Percentiles rank a stretch among this genome's conserved stretches.
phyloP scores from a whole-genome alignment of 1,139 yeast species.

The Blastobotrys aristatus region DNA sequence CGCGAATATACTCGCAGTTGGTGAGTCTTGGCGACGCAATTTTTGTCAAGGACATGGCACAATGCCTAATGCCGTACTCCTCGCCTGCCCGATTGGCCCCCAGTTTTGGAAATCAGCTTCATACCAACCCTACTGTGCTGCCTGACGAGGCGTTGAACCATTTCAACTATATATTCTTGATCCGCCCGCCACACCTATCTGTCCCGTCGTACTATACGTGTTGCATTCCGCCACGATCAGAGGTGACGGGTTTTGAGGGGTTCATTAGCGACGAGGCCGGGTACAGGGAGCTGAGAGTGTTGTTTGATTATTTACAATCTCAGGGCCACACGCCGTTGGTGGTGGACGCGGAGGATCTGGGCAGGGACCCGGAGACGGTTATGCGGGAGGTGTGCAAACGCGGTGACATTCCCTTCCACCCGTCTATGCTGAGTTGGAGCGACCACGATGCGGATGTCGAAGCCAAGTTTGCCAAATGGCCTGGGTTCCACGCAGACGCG shows the following conservation, averaged over 20 bases:
- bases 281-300: constrained; percentile 27
- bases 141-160: constrained; percentile 19
- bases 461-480: constrained; percentile 29
- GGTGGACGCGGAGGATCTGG: constrained; percentile 27
- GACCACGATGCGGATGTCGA: constrained; percentile 20
- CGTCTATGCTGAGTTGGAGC: constrained; percentile 29
- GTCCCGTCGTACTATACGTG: constrained; percentile 31
- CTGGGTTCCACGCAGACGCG: constrained; percentile 31
- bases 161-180: constrained; percentile 26
- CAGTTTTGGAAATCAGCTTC: neutral
- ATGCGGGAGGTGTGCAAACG: constrained; percentile 23
- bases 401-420: constrained; percentile 23
- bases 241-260: constrained; percentile 28
- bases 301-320: constrained; percentile 25
- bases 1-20: constrained; percentile 20
- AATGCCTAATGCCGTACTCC: constrained; percentile 26
- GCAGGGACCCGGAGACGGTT: constrained; percentile 24
- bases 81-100: constrained; percentile 4
- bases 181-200: constrained; percentile 30
- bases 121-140: constrained; percentile 23
- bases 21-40: constrained; percentile 15
- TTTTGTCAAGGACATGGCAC: constrained; percentile 31
- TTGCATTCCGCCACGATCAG: constrained; percentile 28
- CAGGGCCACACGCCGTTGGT: constrained; percentile 22
- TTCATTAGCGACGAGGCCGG: constrained; percentile 29